These are phyloP conservation scores for Pseudopyricularia javanii DNA, from an alignment of 2,329 filamentous ascomycete species.

Conservation along the genomic window DNA sequence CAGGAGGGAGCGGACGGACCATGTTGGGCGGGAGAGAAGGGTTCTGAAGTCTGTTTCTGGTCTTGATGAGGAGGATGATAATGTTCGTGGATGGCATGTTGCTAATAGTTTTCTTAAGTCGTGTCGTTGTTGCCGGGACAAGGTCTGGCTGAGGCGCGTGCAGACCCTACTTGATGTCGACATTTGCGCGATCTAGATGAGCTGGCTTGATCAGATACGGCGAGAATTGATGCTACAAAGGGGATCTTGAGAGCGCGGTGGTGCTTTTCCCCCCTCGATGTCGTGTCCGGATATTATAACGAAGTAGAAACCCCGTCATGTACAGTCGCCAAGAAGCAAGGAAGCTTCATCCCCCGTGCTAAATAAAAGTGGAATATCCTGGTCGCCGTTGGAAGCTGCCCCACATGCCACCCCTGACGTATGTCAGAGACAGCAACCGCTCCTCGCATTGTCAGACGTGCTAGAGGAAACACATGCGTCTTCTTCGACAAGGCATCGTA, in stretches of 20 bases:
- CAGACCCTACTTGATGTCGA: neutral
- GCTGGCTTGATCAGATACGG: neutral
- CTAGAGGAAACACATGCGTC: neutral
- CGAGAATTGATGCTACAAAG: neutral
- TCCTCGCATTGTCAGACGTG: neutral
- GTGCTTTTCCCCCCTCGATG: too few relatives aligned
- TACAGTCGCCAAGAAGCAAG: too few relatives aligned
- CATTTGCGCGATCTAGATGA: neutral
- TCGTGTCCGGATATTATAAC: too few relatives aligned
- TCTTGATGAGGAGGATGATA: neutral
- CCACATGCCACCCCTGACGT: neutral
- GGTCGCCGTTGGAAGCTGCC: neutral
- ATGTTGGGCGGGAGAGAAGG: conserved; percentile 58
- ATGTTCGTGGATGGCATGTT: neutral
- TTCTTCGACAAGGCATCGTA: neutral
- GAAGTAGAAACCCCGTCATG: too few relatives aligned
- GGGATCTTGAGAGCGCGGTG: too few relatives aligned
- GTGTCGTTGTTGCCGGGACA: neutral
- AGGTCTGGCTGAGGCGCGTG: neutral
- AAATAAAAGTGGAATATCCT: neutral
- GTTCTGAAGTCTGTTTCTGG: neutral
- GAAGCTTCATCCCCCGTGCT: too few relatives aligned
- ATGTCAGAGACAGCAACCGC: neutral
- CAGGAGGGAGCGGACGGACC: conserved; percentile 72
- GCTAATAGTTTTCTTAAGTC: neutral